Evolutionary conservation across 148 eudicot species (phyloP).

Genomic region (Vaccinium darrowii): DNA sequence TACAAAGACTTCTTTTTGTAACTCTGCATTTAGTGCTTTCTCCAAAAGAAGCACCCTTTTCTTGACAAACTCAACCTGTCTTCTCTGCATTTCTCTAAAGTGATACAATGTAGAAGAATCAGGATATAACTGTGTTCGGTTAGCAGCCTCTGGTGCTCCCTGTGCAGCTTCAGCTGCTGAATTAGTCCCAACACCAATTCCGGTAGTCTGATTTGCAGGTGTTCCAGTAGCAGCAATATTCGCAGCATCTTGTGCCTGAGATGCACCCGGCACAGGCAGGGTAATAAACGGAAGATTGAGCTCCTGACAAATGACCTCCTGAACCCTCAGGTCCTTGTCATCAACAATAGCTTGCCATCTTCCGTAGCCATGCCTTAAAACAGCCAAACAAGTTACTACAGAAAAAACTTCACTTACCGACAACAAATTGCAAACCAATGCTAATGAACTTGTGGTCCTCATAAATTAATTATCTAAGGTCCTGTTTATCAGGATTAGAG

Average conservation of each 20-base stretch:
- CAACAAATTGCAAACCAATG: not conserved
- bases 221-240: constrained; percentile 32
- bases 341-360: constrained; percentile 99
- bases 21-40: constrained; percentile 75
- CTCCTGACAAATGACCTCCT: constrained; percentile 82
- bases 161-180: constrained; percentile 39
- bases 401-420: not conserved
- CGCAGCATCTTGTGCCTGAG: constrained; percentile 44
- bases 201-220: constrained; percentile 37
- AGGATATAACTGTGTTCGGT: constrained; percentile 29
- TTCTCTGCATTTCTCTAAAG: constrained; percentile 94
- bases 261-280: constrained; percentile 48
- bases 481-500: not conserved
- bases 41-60: constrained; percentile 86
- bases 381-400: constrained; percentile 10
- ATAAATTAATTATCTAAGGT: not conserved
- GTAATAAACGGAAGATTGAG: constrained; percentile 70
- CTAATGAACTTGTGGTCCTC: not conserved
- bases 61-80: constrained; percentile 85
- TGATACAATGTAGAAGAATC: constrained; percentile 53
- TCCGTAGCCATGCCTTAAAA: constrained; percentile 90
- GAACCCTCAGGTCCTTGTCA: constrained; percentile 78
- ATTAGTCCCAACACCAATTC: constrained; percentile 40
- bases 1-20: constrained; percentile 58
- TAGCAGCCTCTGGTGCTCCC: constrained; percentile 45